These are phyloP conservation scores for Colletotrichum endophyticum DNA, from an alignment of 2,329 filamentous ascomycete species.

Conservation along the genomic window DNA sequence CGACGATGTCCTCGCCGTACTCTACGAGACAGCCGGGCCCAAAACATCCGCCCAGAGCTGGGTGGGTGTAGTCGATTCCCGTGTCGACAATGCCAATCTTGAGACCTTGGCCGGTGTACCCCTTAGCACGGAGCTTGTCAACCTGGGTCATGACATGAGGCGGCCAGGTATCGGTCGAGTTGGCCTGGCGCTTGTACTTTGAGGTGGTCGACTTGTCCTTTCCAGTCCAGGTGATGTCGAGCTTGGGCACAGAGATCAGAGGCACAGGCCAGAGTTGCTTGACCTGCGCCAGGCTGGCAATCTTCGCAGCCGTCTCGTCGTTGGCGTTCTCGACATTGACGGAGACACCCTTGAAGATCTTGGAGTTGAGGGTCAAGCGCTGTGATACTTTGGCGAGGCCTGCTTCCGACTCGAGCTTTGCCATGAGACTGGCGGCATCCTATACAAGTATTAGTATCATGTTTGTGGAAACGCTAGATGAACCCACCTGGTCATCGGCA, in stretches of 20 bases:
- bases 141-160: conserved; percentile 63
- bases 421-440: conserved; percentile 17
- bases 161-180: conserved; percentile 42
- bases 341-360: conserved; percentile 51
- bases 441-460: neutral
- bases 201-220: neutral
- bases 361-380: conserved; percentile 24
- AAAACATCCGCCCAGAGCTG: conserved; percentile 52
- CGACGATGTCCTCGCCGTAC: conserved; percentile 47
- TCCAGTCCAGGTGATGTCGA: conserved; percentile 47
- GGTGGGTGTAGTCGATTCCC: conserved; percentile 48
- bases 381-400: conserved; percentile 16
- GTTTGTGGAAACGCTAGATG: neutral
- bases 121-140: conserved; percentile 53
- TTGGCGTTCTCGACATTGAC: conserved; percentile 52
- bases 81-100: conserved; percentile 60
- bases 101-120: conserved; percentile 54
- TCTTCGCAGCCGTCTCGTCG: conserved; percentile 43
- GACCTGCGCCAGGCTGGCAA: conserved; percentile 47
- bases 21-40: conserved; percentile 49
- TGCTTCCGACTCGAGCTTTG: neutral
- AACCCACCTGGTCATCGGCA: conserved; percentile 49
- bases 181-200: conserved; percentile 7
- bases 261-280: conserved; percentile 56
- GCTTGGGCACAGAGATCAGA: conserved; percentile 43